A percentile compares a stretch with the other conserved stretches of the same genome.
Conservation (phyloP, 75 land plant genomes). For the Ceratopteris richardii region DNA sequence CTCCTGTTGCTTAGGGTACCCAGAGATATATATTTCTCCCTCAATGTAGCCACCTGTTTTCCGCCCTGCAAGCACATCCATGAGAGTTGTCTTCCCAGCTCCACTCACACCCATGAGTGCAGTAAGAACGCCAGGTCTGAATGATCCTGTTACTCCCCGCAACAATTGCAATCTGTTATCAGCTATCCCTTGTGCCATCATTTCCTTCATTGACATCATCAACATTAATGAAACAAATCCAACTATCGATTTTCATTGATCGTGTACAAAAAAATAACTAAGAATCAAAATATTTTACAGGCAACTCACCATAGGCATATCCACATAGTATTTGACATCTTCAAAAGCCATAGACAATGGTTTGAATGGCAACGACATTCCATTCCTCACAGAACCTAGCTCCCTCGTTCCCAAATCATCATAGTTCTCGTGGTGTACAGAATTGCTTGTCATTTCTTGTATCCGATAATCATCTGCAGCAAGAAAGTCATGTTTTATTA, state of each 20-base stretch:
- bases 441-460: constrained; percentile 26
- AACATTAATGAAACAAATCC: too few relatives aligned
- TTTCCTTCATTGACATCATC: constrained; percentile 13
- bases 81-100: constrained; percentile 29
- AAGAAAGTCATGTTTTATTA: neutral
- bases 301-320: constrained; percentile 54
- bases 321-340: constrained; percentile 72
- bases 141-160: constrained; percentile 17
- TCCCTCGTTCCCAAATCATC: neutral
- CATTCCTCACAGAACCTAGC: constrained; percentile 47
- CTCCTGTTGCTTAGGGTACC: constrained; percentile 20
- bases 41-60: constrained; percentile 32
- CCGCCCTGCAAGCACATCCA: constrained; percentile 30
- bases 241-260: too few relatives aligned
- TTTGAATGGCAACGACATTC: constrained; percentile 79
- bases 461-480: constrained; percentile 8
- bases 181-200: constrained; percentile 16
- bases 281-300: neutral
- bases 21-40: constrained; percentile 20
- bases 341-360: constrained; percentile 82
- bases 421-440: constrained; percentile 13
- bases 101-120: constrained; percentile 30
- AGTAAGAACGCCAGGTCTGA: constrained; percentile 27
- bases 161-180: constrained; percentile 20
- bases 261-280: neutral